Conservation (phyloP, 2,329 filamentous ascomycete genomes). For the Ustulina deusta region DNA sequence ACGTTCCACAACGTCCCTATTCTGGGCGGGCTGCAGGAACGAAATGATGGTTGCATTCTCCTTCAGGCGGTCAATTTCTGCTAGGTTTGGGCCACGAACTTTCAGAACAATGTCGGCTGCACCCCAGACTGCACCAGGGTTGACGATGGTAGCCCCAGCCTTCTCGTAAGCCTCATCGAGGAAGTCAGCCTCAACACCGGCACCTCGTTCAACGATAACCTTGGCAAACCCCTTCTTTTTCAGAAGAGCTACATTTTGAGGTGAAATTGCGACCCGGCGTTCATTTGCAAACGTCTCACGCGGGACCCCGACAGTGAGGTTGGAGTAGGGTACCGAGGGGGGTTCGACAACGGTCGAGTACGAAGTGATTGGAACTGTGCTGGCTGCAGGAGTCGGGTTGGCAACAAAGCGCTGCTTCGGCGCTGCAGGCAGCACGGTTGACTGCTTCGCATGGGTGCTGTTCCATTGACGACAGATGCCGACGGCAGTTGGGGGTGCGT, state of each 20-base stretch:
- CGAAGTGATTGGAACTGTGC: slow-evolving; percentile 45
- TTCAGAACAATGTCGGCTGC: slow-evolving; percentile 85
- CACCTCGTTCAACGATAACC: slow-evolving; percentile 82
- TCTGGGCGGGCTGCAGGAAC: slow-evolving; percentile 85
- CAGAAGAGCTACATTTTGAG: slow-evolving; percentile 82
- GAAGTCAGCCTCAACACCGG: slow-evolving; percentile 82
- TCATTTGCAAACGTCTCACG: slow-evolving; percentile 83
- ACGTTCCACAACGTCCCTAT: slow-evolving; percentile 78
- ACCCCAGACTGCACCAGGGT: slow-evolving; percentile 76
- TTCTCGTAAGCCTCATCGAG: slow-evolving; percentile 80
- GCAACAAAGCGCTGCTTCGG: slow-evolving; percentile 42
- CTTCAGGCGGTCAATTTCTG: slow-evolving; percentile 76
- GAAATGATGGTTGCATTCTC: slow-evolving; percentile 81
- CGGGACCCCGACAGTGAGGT: slow-evolving; percentile 82
- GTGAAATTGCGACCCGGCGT: slow-evolving; percentile 85
- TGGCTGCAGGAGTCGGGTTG: slow-evolving; percentile 39
- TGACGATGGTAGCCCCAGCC: slow-evolving; percentile 82
- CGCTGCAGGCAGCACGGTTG: slow-evolving; percentile 47
- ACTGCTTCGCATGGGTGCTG: slow-evolving; percentile 47
- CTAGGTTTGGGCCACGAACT: slow-evolving; percentile 78
- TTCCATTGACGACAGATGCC: slow-evolving; percentile 47
- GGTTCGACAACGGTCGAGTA: slow-evolving; percentile 53
- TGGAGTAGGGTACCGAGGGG: slow-evolving; percentile 72
- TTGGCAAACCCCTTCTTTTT: slow-evolving; percentile 87
- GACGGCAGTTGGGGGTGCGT: slow-evolving; percentile 36